Evolutionary conservation across 768 basidiomycete species (phyloP).

Genomic region (Boletales sp.): DNA sequence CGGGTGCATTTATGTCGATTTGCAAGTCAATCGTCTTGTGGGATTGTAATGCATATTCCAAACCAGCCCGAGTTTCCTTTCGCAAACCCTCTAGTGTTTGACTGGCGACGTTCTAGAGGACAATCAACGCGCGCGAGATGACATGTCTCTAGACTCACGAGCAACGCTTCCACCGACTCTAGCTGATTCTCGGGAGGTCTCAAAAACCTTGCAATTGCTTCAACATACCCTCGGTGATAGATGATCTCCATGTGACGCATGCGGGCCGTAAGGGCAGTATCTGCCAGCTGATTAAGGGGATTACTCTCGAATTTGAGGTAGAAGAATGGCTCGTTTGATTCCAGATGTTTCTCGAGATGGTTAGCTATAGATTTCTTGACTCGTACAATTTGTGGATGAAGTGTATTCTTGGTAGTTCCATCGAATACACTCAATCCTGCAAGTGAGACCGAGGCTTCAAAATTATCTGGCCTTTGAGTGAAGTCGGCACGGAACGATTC

Average conservation of each 20-base stretch:
- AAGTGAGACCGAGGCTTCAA: slow-evolving; percentile 82
- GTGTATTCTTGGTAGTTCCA: slow-evolving; percentile 75
- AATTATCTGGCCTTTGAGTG: slow-evolving; percentile 80
- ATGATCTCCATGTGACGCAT: slow-evolving; percentile 97
- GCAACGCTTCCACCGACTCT: slow-evolving; percentile 90
- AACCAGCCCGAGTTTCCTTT: slow-evolving; percentile 89
- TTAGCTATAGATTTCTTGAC: slow-evolving; percentile 49
- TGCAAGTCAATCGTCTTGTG: slow-evolving; percentile 97
- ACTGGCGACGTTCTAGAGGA: slow-evolving; percentile 75
- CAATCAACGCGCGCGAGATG: neutral
- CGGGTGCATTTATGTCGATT: slow-evolving; percentile 93
- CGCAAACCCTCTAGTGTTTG: slow-evolving; percentile 90
- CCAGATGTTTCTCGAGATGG: slow-evolving; percentile 23
- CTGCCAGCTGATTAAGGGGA: slow-evolving; percentile 87
- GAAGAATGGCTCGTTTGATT: slow-evolving; percentile 66
- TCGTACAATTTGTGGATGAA: slow-evolving; percentile 88
- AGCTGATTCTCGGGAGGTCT: slow-evolving; percentile 92
- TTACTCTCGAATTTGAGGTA: slow-evolving; percentile 89
- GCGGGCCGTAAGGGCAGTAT: slow-evolving; percentile 82
- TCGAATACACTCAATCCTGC: slow-evolving; percentile 88
- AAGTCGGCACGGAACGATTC: slow-evolving; percentile 82
- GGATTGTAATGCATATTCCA: slow-evolving; percentile 88
- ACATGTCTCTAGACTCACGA: slow-evolving; percentile 48
- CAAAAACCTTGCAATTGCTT: slow-evolving; percentile 88
- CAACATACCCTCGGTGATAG: slow-evolving; percentile 91